Conservation (phyloP, 805 yeast genomes). For the Ogataea paradorogensis region DNA sequence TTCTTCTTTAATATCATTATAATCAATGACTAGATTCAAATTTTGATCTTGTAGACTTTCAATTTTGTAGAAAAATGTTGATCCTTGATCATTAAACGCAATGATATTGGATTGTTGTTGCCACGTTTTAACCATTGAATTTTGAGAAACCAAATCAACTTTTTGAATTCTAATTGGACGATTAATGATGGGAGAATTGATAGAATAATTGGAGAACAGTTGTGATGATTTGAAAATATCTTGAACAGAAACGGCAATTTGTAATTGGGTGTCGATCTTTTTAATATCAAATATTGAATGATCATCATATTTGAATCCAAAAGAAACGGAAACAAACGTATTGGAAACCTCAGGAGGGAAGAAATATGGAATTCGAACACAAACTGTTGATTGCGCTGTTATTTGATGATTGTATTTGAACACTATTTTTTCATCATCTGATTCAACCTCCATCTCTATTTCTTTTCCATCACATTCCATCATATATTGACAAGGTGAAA, state of each 20-base stretch:
- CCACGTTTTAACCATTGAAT: slow-evolving; percentile 27
- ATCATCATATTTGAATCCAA: slow-evolving; percentile 22
- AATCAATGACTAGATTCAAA: slow-evolving; percentile 42
- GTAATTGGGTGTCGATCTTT: slow-evolving; percentile 50
- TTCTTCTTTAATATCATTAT: slow-evolving; percentile 47
- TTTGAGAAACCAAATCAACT: slow-evolving; percentile 32
- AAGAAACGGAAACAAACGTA: slow-evolving; percentile 24
- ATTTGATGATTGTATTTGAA: slow-evolving; percentile 17
- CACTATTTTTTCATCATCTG: slow-evolving; percentile 13
- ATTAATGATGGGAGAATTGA: slow-evolving; percentile 53
- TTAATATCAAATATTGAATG: slow-evolving; percentile 20
- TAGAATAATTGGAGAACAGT: slow-evolving; percentile 64
- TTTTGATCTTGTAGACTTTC: slow-evolving; percentile 33
- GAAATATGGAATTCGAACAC: slow-evolving; percentile 30
- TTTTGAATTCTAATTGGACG: slow-evolving; percentile 53
- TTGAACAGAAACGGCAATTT: slow-evolving; percentile 74
- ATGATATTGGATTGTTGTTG: slow-evolving; percentile 38
- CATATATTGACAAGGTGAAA: slow-evolving; percentile 16
- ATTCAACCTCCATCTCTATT: slow-evolving; percentile 16
- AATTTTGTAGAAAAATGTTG: slow-evolving; percentile 58
- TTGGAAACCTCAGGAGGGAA: slow-evolving; percentile 35
- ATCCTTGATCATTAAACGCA: slow-evolving; percentile 70
- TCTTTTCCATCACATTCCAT: slow-evolving; percentile 8
- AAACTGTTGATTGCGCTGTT: slow-evolving; percentile 8
- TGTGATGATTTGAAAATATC: slow-evolving; percentile 62